Evolutionary conservation across 2,329 filamentous ascomycete genomes (phyloP).

Genomic region (Apiospora saccharicola): DNA sequence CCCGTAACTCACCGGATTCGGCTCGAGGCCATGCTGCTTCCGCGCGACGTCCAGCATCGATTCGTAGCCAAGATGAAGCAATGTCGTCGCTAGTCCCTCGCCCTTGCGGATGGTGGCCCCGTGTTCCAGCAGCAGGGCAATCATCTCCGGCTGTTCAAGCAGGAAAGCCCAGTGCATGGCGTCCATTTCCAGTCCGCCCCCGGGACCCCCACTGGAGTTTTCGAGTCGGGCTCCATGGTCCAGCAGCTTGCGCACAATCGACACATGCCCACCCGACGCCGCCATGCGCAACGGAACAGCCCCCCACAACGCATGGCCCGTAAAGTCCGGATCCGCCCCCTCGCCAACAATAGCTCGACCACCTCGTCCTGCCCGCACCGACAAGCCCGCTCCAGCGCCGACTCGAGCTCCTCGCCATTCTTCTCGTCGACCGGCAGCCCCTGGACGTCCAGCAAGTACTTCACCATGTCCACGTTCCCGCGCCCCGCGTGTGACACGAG

Average conservation of each 20-base stretch:
- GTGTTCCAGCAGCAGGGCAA: not conserved
- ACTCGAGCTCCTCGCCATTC: not conserved
- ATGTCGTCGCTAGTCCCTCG: not conserved
- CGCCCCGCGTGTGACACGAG: not conserved
- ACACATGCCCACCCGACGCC: not conserved
- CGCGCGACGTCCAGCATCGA: not conserved
- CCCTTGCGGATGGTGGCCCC: not conserved
- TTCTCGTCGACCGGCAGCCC: not conserved
- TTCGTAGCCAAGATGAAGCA: not conserved
- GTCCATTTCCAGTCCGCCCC: not conserved
- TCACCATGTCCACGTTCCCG: not conserved
- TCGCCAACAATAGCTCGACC: not conserved
- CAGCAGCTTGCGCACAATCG: not conserved
- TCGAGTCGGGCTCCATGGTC: not conserved
- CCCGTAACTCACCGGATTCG: not conserved
- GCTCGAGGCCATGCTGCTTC: not conserved
- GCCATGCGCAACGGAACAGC: not conserved
- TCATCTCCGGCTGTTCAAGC: not conserved
- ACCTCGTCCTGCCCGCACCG: not conserved
- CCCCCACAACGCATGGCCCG: not conserved
- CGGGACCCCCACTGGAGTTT: not conserved
- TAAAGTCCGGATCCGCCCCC: not conserved
- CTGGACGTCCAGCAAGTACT: not conserved
- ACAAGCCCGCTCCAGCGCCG: not conserved
- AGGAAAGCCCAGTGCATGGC: not conserved